A percentile compares a stretch with the other conserved stretches of the same genome.
Conservation (phyloP, 176 grass and related monocot genomes). For the Dactylis glomerata region DNA sequence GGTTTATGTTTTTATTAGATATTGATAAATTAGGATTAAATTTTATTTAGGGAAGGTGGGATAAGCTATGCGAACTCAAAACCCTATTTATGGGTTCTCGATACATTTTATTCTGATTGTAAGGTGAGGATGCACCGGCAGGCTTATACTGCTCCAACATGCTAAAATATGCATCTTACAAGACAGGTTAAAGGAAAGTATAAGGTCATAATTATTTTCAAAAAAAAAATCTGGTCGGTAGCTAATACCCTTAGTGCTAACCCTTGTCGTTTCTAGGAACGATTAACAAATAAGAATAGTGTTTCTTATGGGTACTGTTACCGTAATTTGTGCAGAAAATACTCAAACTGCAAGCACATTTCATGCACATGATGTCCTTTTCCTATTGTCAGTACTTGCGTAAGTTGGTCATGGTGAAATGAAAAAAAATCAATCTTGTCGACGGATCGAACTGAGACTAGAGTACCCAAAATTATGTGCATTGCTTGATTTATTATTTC, state of each 20-base stretch:
- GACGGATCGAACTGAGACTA: not conserved
- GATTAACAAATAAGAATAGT: not conserved
- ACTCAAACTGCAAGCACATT: not conserved
- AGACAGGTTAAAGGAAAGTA: not conserved
- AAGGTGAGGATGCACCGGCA: not conserved
- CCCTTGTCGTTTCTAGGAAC: not conserved
- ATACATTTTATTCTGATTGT: not conserved
- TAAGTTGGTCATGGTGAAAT: not conserved
- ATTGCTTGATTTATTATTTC: not conserved
- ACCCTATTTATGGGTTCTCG: not conserved
- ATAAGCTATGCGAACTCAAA: not conserved
- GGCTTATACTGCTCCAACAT: not conserved
- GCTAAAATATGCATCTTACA: not conserved
- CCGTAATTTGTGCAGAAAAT: conserved; percentile 13
- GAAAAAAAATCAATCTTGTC: not conserved
- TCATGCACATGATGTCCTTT: conserved; percentile 22
- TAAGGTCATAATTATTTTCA: not conserved
- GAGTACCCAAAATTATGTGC: not conserved
- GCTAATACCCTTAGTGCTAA: not conserved
- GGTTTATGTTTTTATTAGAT: not conserved
- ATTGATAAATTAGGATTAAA: not conserved
- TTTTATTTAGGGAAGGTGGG: not conserved
- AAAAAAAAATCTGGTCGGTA: not conserved
- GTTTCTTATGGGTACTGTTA: not conserved
- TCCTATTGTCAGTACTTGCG: conserved; percentile 5